These are phyloP conservation scores for Colletotrichum nymphaeae DNA, from an alignment of 2,329 filamentous ascomycete genomes.

Conservation along the genomic window DNA sequence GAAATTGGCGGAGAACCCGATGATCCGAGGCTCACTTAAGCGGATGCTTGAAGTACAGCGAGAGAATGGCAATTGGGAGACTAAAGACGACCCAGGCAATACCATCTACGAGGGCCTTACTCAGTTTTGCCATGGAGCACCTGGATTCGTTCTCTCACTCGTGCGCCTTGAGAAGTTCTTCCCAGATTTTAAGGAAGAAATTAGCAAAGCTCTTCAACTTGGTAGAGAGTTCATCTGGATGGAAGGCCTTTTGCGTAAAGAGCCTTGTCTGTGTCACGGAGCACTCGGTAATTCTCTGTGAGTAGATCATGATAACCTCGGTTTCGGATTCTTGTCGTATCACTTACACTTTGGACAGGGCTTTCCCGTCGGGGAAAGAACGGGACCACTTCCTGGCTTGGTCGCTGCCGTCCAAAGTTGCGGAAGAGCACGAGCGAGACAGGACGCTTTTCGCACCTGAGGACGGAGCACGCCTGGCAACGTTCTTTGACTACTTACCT, in stretches of 20 bases:
- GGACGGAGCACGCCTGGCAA: conserved; percentile 47
- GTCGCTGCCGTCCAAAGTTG: conserved; percentile 67
- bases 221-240: conserved; percentile 66
- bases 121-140: conserved; percentile 77
- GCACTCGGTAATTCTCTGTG: conserved; percentile 73
- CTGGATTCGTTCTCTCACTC: conserved; percentile 71
- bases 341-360: conserved; percentile 36
- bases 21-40: conserved; percentile 63
- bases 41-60: conserved; percentile 70
- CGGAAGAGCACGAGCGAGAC: conserved; percentile 49
- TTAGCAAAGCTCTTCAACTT: conserved; percentile 64
- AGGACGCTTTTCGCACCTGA: conserved; percentile 49
- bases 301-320: conserved; percentile 27
- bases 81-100: not conserved
- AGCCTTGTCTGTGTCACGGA: conserved; percentile 75
- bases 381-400: conserved; percentile 69
- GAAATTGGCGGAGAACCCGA: conserved; percentile 62
- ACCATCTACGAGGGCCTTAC: conserved; percentile 53
- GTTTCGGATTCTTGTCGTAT: not conserved
- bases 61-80: conserved; percentile 73
- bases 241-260: conserved; percentile 71
- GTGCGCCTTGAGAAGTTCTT: conserved; percentile 66
- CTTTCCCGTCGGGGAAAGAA: conserved; percentile 45
- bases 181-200: conserved; percentile 62
- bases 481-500: conserved; percentile 48